phyloP scores from a whole-genome alignment of 208 protist genomes.

The Naegleria fowleri region DNA sequence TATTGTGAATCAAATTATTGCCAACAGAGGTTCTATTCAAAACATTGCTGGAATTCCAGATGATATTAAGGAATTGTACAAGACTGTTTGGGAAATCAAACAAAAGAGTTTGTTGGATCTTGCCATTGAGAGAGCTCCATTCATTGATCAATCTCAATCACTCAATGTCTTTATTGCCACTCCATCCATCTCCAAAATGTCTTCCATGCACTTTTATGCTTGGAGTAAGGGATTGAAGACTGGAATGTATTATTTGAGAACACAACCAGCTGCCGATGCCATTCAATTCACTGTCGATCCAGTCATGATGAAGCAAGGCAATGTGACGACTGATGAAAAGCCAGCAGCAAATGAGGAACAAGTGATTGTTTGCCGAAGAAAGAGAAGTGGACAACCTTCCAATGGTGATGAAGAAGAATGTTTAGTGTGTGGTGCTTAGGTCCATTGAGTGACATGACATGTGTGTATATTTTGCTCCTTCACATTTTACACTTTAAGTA shows the following conservation, averaged over 20 bases:
- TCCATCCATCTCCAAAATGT: slow-evolving; percentile 87
- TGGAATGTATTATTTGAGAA: slow-evolving; percentile 97
- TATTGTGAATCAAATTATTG: slow-evolving; percentile 92
- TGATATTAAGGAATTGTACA: slow-evolving; percentile 91
- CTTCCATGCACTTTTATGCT: slow-evolving; percentile 99
- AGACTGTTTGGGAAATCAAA: slow-evolving; percentile 97
- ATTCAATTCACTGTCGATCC: slow-evolving; percentile 99
- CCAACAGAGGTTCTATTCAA: slow-evolving; percentile 87
- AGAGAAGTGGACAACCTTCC: neutral
- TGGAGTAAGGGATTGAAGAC: slow-evolving; percentile 99
- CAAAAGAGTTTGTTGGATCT: slow-evolving; percentile 96
- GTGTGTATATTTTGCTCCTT: too few species aligned
- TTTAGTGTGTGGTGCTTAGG: neutral
- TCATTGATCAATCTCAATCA: slow-evolving; percentile 98
- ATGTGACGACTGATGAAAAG: slow-evolving; percentile 57
- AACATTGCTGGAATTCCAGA: slow-evolving; percentile 83
- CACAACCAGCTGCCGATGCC: slow-evolving; percentile 92
- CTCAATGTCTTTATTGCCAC: slow-evolving; percentile 96
- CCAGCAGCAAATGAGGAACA: neutral
- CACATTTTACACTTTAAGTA: neutral
- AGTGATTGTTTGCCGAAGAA: neutral
- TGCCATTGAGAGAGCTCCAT: slow-evolving; percentile 95
- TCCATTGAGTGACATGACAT: too few species aligned
- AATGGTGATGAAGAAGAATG: neutral
- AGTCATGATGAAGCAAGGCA: slow-evolving; percentile 32